Evolutionary conservation across 2,329 filamentous ascomycete species (phyloP), one percentile per base, ranked within the genome.

Genomic region (Monosporascus sp.): DNA sequence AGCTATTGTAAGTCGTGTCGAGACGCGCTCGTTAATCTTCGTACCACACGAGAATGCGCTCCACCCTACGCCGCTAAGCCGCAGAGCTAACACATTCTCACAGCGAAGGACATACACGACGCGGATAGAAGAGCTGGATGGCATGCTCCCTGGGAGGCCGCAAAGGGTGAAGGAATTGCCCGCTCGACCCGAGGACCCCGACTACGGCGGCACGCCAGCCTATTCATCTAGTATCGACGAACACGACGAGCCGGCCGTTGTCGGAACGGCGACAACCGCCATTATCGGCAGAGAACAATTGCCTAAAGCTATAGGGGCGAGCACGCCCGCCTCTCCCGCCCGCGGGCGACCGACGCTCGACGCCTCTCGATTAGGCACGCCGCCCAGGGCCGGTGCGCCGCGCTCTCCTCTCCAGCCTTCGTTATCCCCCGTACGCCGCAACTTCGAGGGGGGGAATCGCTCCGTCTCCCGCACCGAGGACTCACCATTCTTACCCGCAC

Each of bases 51-150:
- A 35, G 9, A 35, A 35, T 35, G 11, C 11, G 31, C 31, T 14
- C 31, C 9, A 14, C 31, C 31, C 31, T 35, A 35, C 31, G 31
- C 11, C 9, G 5, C 31, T 14, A 35, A 35, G 31, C 31, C 31
- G 11, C 11, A 14, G 31, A 44, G 35, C 31, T 62, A 53, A 59
- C 56, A 37, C 46, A 46, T 50, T 41, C 47, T 49, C 18, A 11
- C 47, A 95, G 90, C 86, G 90, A 64, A 84, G 87, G 59, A 97
- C 93, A 2, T 99, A 99, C 69, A 90, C 87, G 49, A 90, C 87
- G 53, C 87, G 94, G 52, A 96, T 97, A 60, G 85, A 87, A 47
- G 94, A 99, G 68, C 76, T 99, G 41, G 83, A 88, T 62, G 84
- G 87, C 58, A 82, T 94, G 64, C 75, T 84, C 60, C 77, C 84